Base-by-base conservation (phyloP, 2,329 filamentous ascomycete species). In the Exophiala aquamarina region DNA sequence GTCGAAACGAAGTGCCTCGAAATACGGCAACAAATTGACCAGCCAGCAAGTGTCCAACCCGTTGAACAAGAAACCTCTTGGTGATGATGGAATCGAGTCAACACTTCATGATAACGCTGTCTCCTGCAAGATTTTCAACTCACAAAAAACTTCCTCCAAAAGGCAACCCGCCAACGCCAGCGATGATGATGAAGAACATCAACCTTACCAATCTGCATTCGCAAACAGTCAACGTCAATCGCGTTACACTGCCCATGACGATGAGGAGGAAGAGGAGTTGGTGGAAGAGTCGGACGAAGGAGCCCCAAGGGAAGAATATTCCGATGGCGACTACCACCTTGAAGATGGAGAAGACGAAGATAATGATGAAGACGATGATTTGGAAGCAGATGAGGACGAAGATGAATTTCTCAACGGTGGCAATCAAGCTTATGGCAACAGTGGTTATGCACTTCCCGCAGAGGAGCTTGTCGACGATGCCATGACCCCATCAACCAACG, bases 1-100 rank as follows among this genome's bases (percentile, higher is more conserved):
- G 54, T 54, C 50, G 7, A 58, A 56, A 40, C 51, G 43, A 42
- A 55, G 47, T 46, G 56, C 56, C 5, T 32, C 46, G 23, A 41
- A 18, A 8, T 52, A 55, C 28, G 36, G 26, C 17, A 26, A 19
- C 18, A 44, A 40, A 17, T 33, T 37, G 35, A 18, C 41, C 8
- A 48, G 41, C 31, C 33, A 36, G 18, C 33, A 40, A 35, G 6
- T 23, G 5, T 35, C 47, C 8, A 55, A 45, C 11, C 52, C 45
- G 2, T 42, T 20, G 8, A 57, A 43, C 23, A 54, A 52, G 39
- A 37, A 41, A 31, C 36, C 47, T 10, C 41, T 46, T 28, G 38
- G 50, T 23, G 41, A 52, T 21, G 39, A 44, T 13, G 36, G 44
- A 11, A 35, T 34, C 11, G 32, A 18, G 4, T 18, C 31, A 14